These are phyloP conservation scores for Agaricus bisporus DNA, from an alignment of 768 basidiomycete genomes.

Conservation along the genomic window DNA sequence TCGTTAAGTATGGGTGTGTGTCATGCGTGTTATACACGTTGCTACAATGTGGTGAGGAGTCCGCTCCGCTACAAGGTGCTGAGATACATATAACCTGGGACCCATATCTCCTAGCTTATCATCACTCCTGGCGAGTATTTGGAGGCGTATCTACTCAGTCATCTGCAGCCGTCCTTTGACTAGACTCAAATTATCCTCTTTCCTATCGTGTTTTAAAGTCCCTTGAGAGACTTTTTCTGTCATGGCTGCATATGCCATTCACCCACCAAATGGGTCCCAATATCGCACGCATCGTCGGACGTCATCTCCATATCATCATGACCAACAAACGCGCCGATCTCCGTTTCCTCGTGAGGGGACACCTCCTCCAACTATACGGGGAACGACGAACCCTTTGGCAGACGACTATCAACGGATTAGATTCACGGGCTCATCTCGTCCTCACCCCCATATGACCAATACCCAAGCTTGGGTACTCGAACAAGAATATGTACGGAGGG, in stretches of 20 bases:
- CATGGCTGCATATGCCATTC: conserved; percentile 14
- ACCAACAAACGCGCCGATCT: conserved; percentile 8
- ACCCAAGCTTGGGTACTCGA: conserved; percentile 47
- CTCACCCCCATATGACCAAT: conserved; percentile 38
- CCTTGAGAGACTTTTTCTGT: conserved; percentile 5
- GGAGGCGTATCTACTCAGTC: background rate
- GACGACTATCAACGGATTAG: background rate
- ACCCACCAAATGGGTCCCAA: conserved; percentile 5
- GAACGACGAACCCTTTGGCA: conserved; percentile 10
- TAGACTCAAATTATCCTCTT: conserved; percentile 2
- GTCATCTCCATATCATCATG: conserved; percentile 2
- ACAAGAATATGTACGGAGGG: conserved; percentile 40
- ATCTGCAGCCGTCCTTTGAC: background rate
- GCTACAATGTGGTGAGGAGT: conserved; percentile 19
- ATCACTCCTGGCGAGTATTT: conserved; percentile 13
- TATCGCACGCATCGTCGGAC: conserved; percentile 5
- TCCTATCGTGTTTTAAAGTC: conserved; percentile 13
- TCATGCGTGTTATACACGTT: conserved; percentile 30
- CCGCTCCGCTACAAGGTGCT: background rate
- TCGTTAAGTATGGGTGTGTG: conserved; percentile 2
- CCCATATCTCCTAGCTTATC: background rate
- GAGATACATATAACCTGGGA: conserved; percentile 4
- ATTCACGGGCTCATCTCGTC: conserved; percentile 6
- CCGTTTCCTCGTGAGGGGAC: conserved; percentile 11
- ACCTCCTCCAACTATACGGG: conserved; percentile 14